These are phyloP conservation scores for Canariomyces notabilis DNA, from an alignment of 2,329 filamentous ascomycete species.

Conservation along the genomic window DNA sequence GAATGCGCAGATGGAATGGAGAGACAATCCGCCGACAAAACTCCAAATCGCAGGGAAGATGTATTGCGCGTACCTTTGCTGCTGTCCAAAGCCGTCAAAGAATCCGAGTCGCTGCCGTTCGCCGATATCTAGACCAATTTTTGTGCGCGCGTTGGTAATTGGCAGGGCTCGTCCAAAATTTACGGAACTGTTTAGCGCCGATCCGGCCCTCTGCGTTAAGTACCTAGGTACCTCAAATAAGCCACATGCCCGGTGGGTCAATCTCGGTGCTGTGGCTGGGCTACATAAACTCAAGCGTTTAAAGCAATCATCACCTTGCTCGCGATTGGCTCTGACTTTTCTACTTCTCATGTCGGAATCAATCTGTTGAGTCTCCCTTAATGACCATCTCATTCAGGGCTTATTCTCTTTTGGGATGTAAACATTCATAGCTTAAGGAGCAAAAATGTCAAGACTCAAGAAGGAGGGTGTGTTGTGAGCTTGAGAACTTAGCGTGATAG, in stretches of 20 bases:
- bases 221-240: too few relatives aligned
- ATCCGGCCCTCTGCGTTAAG: conserved; percentile 12
- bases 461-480: too few relatives aligned
- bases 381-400: too few relatives aligned
- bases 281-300: too few relatives aligned
- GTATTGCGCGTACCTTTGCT: conserved; percentile 26
- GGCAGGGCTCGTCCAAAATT: conserved; percentile 28
- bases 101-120: conserved; percentile 26
- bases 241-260: conserved; percentile 16
- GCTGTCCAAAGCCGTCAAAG: conserved; percentile 26
- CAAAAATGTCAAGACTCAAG: too few relatives aligned
- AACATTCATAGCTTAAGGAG: too few relatives aligned
- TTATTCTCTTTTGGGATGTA: too few relatives aligned
- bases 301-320: too few relatives aligned
- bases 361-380: too few relatives aligned
- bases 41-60: conserved; percentile 14
- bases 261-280: conserved; percentile 13
- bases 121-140: conserved; percentile 27
- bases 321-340: too few relatives aligned
- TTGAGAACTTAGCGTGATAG: too few relatives aligned
- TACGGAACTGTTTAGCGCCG: conserved; percentile 24
- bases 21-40: conserved; percentile 9
- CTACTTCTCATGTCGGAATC: too few relatives aligned
- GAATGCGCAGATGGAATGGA: conserved; percentile 14
- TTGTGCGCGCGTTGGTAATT: conserved; percentile 27